phyloP scores from a whole-genome alignment of 192 early-diverging fungal species.

The Entomortierella lignicola region DNA sequence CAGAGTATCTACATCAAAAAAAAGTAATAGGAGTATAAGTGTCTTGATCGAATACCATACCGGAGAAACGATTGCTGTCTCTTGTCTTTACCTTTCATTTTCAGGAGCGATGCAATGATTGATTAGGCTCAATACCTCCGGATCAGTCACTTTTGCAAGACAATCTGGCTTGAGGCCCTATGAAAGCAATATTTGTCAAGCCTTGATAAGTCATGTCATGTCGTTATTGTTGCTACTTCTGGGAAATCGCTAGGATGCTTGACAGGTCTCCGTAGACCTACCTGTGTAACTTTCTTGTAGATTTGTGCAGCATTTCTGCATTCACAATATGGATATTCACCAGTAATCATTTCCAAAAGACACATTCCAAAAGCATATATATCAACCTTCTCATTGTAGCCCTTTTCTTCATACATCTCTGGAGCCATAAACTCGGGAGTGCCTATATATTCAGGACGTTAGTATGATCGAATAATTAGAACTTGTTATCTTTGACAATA shows the following conservation, averaged over 20 bases:
- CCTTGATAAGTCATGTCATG: constrained; percentile 50
- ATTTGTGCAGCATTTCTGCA: constrained; percentile 86
- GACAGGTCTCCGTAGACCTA: constrained; percentile 69
- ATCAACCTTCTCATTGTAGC: constrained; percentile 86
- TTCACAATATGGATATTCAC: constrained; percentile 85
- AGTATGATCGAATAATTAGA: background rate
- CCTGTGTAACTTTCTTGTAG: constrained; percentile 80
- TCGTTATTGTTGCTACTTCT: constrained; percentile 80
- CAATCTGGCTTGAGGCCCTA: constrained; percentile 81
- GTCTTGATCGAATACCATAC: too few relatives aligned
- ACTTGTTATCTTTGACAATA: too few relatives aligned
- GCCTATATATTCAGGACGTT: constrained; percentile 35
- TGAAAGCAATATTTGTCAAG: background rate
- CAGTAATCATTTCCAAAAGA: constrained; percentile 85
- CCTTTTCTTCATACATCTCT: constrained; percentile 88
- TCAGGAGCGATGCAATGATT: constrained; percentile 73
- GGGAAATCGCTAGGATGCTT: constrained; percentile 80
- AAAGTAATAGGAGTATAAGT: background rate
- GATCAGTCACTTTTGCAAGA: constrained; percentile 67
- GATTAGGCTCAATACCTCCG: constrained; percentile 75
- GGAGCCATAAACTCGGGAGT: constrained; percentile 89
- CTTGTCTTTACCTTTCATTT: constrained; percentile 62
- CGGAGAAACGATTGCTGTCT: too few relatives aligned
- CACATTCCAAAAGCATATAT: constrained; percentile 91
- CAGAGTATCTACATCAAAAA: constrained; percentile 60